phyloP scores from a whole-genome alignment of 164 flowering plant genomes.

The Vitis amurensis region DNA sequence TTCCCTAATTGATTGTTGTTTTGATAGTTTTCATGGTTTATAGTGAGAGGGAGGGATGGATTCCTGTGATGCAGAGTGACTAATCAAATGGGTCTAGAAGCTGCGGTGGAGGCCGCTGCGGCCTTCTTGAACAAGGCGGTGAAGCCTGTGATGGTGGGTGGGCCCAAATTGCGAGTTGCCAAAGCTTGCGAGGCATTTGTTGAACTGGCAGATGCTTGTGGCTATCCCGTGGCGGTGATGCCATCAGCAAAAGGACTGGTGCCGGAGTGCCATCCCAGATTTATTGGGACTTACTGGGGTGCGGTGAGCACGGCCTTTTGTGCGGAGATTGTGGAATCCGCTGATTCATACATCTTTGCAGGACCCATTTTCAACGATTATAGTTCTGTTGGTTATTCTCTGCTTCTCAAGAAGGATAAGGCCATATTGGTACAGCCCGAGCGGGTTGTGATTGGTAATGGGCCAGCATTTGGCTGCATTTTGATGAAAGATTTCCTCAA shows the following conservation, averaged over 20 bases:
- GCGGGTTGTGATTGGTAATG: slow-evolving; percentile 69
- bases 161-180: slow-evolving; percentile 73
- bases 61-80: slow-evolving; percentile 42
- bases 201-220: slow-evolving; percentile 73
- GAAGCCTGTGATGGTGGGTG: slow-evolving; percentile 84
- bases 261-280: slow-evolving; percentile 68
- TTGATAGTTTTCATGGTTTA: background rate
- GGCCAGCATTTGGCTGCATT: slow-evolving; percentile 77
- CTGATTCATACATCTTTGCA: slow-evolving; percentile 82
- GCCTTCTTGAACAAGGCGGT: slow-evolving; percentile 83
- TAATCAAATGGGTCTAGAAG: slow-evolving; percentile 65
- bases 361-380: slow-evolving; percentile 91
- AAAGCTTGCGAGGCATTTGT: slow-evolving; percentile 65
- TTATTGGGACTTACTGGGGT: slow-evolving; percentile 91
- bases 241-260: slow-evolving; percentile 85
- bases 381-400: slow-evolving; percentile 88
- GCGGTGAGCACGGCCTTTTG: slow-evolving; percentile 82
- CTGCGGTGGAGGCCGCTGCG: slow-evolving; percentile 84
- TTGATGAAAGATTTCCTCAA: slow-evolving; percentile 72
- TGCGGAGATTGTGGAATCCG: slow-evolving; percentile 87
- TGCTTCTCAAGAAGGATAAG: slow-evolving; percentile 85
- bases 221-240: slow-evolving; percentile 77
- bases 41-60: background rate
- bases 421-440: slow-evolving; percentile 78
- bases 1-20: background rate